Evolutionary conservation across 1,284 basidiomycete genomes (phyloP).

Genomic region (Takashimella tepidaria): DNA sequence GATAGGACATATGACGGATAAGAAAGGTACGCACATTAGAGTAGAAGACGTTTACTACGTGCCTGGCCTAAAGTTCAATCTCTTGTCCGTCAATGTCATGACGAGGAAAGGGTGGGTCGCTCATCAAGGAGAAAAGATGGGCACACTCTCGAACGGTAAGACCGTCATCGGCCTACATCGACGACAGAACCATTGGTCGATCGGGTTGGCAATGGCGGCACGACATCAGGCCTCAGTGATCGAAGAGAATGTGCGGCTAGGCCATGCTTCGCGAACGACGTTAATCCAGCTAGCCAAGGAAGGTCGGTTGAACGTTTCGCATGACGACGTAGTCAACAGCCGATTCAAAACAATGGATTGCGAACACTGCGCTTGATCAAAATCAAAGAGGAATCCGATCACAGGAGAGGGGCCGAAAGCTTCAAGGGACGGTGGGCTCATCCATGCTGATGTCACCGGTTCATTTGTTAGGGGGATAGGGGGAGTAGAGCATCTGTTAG

Average conservation of each 20-base stretch:
- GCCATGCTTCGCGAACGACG: not conserved
- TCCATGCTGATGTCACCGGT: not conserved
- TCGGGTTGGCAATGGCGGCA: too few relatives aligned
- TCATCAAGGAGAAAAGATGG: not conserved
- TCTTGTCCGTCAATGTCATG: not conserved
- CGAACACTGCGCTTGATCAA: not conserved
- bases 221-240: too few relatives aligned
- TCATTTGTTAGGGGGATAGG: not conserved
- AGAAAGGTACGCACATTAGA: too few relatives aligned
- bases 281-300: not conserved
- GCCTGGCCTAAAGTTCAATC: not conserved
- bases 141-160: not conserved
- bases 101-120: not conserved
- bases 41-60: not conserved
- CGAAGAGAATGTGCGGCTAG: not conserved
- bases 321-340: not conserved
- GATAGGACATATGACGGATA: too few relatives aligned
- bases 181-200: too few relatives aligned
- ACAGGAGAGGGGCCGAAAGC: not conserved
- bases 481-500: not conserved
- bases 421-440: not conserved
- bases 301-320: not conserved
- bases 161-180: not conserved
- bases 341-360: not conserved
- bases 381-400: not conserved